phyloP scores from a whole-genome alignment of 2,329 filamentous ascomycete genomes.

The Exophiala mesophila region DNA sequence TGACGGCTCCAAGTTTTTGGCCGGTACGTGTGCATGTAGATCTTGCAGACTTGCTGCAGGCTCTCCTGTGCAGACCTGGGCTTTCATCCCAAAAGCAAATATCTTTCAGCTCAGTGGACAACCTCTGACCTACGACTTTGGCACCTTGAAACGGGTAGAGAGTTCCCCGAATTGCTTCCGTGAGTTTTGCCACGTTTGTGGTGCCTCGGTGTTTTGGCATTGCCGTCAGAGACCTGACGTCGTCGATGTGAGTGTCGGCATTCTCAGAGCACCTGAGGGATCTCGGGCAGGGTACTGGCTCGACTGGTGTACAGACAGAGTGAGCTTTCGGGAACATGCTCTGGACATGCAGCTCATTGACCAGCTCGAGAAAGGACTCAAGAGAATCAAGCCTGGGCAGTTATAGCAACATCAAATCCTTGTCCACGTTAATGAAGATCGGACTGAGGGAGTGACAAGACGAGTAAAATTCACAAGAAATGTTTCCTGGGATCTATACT shows the following conservation, averaged over 20 bases:
- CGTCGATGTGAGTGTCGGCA: constrained; percentile 60
- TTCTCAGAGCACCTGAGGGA: constrained; percentile 50
- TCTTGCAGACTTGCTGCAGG: constrained; percentile 59
- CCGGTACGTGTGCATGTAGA: constrained; percentile 58
- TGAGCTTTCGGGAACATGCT: constrained; percentile 58
- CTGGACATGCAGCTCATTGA: constrained; percentile 29
- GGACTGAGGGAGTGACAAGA: no score
- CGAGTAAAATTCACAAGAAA: no score
- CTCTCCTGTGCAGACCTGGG: constrained; percentile 62
- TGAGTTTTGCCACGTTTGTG: constrained; percentile 59
- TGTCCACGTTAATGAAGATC: no score
- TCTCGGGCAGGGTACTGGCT: constrained; percentile 56
- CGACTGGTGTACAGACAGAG: constrained; percentile 55
- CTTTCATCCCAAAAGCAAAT: constrained; percentile 58
- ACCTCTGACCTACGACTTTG: constrained; percentile 34
- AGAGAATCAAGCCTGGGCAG: no score
- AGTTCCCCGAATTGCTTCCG: constrained; percentile 52
- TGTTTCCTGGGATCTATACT: no score
- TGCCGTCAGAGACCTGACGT: constrained; percentile 49
- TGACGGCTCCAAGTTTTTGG: constrained; percentile 49
- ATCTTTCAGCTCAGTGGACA: constrained; percentile 25
- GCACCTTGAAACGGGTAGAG: constrained; percentile 49
- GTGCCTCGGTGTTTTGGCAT: constrained; percentile 62
- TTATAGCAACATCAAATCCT: no score
- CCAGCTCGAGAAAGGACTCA: constrained; percentile 16